Base-by-base conservation (phyloP, 2,329 filamentous ascomycete genomes). In the Calonectria montana region DNA sequence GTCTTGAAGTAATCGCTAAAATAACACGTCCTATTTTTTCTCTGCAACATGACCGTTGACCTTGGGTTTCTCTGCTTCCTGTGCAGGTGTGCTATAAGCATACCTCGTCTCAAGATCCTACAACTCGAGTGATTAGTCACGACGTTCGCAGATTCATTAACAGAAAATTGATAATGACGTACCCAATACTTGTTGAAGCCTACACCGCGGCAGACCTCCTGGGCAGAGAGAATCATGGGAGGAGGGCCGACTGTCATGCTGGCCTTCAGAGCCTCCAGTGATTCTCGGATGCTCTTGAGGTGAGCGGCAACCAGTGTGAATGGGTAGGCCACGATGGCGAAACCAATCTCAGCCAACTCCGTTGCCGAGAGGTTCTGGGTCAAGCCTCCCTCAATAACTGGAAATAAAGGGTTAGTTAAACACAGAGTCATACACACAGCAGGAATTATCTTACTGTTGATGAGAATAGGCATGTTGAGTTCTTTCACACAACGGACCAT, bases 281-380 rank as follows among this genome's bases (percentile, higher is more conserved):
- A 79, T 50, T 84, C 81, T 3, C 80, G 74, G 3, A 86, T 83
- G 25, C 81, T 82, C 79, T 83, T 85, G 7, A 87, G 65, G 57
- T 84, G 83, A 2, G 84, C 84, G 2, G 85, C 85, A 1, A 86
- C 84, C 37, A 87, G 76, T 0, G 83, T 85, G 81, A 82, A 86
- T 0, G 84, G 84, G 65, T 87, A 87, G 0, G 84, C 84, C 1
- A 86, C 85, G 2, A 81, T 82, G 41, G 80, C 78, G 68, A 82
- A 86, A 0, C 85, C 86, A 2, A 87, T 55, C 57, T 78, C 75
- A 0, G 80, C 80, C 4, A 83, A 72, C n/a, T 82, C 80, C 27
- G 79, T 78, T 0, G 81, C 80, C 0, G 81, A 82, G 2, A 83
- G 76, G 37, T 81, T 82, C 71, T 82, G 81, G 0, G 81, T 84